These are phyloP conservation scores for Citrus unshiu DNA, from an alignment of 345 rosid species.

Conservation along the genomic window DNA sequence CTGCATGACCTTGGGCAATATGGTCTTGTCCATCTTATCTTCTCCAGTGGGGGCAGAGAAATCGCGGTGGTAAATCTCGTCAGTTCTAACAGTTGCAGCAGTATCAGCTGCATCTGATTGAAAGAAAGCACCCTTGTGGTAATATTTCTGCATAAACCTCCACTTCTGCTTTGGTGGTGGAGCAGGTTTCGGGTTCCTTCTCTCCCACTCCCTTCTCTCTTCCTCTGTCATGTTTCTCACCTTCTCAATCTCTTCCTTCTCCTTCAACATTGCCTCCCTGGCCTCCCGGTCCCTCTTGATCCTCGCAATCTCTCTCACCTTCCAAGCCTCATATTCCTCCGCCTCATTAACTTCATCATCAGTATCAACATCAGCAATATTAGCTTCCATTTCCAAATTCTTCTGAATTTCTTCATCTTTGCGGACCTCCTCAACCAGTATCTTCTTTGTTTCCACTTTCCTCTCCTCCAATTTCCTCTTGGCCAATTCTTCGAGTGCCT, in stretches of 20 bases:
- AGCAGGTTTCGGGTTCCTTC: constrained; percentile 66
- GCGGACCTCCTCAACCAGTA: constrained; percentile 63
- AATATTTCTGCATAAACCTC: constrained; percentile 80
- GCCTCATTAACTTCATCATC: constrained; percentile 78
- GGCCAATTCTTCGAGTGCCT: constrained; percentile 55
- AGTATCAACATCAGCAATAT: constrained; percentile 69
- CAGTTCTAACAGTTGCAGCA: constrained; percentile 45
- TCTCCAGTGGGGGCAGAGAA: constrained; percentile 82
- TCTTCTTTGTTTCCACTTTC: constrained; percentile 58
- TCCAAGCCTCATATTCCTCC: constrained; percentile 51
- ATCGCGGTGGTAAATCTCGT: constrained; percentile 47
- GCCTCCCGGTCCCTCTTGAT: constrained; percentile 69
- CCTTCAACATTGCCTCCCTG: constrained; percentile 65
- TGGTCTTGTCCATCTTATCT: constrained; percentile 63
- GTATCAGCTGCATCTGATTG: constrained; percentile 48
- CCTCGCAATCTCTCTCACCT: constrained; percentile 60
- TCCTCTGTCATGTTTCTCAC: constrained; percentile 80
- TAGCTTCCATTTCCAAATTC: constrained; percentile 57
- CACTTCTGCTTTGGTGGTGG: constrained; percentile 58
- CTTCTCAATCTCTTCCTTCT: constrained; percentile 72
- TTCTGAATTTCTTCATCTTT: constrained; percentile 63
- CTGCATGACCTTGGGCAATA: constrained; percentile 8
- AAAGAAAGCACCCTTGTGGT: constrained; percentile 79
- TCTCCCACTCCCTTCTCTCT: constrained; percentile 81
- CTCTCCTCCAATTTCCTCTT: constrained; percentile 59